A percentile compares a stretch with the other conserved stretches of the same genome.
Evolutionary conservation across 2,329 filamentous ascomycete genomes (phyloP).

Genomic region (Cadophora gregata): DNA sequence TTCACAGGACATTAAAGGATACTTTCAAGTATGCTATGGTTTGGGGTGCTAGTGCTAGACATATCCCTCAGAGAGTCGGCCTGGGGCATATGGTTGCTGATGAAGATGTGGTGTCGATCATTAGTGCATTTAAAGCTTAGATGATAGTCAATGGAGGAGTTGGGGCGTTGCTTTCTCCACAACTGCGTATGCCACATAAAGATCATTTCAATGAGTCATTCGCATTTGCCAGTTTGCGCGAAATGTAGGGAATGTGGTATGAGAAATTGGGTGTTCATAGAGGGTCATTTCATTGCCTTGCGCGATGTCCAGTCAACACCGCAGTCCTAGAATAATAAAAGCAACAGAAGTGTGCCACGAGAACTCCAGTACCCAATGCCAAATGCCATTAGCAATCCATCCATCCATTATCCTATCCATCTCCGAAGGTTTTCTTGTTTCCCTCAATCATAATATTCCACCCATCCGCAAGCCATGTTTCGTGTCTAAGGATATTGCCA

Average conservation of each 20-base stretch:
- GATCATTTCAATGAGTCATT: not conserved
- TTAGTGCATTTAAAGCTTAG: constrained; percentile 67
- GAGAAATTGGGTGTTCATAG: constrained; percentile 1
- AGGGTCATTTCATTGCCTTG: constrained; percentile 29
- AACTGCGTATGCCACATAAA: not conserved
- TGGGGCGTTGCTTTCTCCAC: constrained; percentile 8
- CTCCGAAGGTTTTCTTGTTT: not conserved
- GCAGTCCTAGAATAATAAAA: constrained; percentile 19
- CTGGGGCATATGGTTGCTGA: constrained; percentile 78
- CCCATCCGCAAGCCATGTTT: constrained; percentile 17
- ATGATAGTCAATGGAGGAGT: constrained; percentile 12
- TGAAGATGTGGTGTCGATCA: constrained; percentile 72
- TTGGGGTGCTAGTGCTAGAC: constrained; percentile 95
- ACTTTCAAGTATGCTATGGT: constrained; percentile 99
- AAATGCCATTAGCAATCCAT: constrained; percentile 25
- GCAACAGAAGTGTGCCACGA: constrained; percentile 20
- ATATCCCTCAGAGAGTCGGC: constrained; percentile 92
- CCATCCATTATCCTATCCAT: constrained; percentile 15
- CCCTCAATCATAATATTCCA: constrained; percentile 14
- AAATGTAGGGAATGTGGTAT: not conserved
- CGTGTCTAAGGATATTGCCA: constrained; percentile 22
- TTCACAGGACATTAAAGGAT: constrained; percentile 94
- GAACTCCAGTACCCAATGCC: constrained; percentile 39
- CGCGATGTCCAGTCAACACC: constrained; percentile 25
- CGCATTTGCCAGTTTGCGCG: not conserved